These are phyloP conservation scores for Candida glaebosa DNA, from an alignment of 805 yeast species.

Conservation along the genomic window DNA sequence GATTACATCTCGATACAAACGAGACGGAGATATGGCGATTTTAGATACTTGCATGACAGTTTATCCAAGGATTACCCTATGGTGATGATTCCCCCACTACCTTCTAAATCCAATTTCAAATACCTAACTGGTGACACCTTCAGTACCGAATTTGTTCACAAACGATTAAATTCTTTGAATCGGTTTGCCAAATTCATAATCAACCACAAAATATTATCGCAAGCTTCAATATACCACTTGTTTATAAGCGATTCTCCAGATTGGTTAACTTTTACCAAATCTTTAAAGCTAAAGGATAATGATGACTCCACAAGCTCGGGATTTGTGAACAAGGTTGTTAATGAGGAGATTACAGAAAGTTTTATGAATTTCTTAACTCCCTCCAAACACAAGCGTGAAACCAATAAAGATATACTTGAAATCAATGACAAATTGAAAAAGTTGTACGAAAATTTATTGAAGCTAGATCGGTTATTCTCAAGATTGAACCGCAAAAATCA, in stretches of 20 bases:
- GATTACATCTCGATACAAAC: constrained; percentile 40
- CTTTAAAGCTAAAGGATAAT: constrained; percentile 38
- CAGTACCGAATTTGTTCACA: constrained; percentile 75
- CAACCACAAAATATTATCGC: constrained; percentile 67
- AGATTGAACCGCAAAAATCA: constrained; percentile 70
- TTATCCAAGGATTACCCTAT: constrained; percentile 79
- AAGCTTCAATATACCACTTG: constrained; percentile 65
- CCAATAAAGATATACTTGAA: constrained; percentile 56
- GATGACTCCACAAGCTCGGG: constrained; percentile 14
- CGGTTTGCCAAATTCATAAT: constrained; percentile 72
- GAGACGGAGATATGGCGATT: constrained; percentile 84
- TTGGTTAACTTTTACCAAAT: constrained; percentile 67
- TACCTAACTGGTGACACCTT: constrained; percentile 93
- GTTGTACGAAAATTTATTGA: constrained; percentile 75
- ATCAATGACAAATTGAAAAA: constrained; percentile 80
- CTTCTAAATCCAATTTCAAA: constrained; percentile 87
- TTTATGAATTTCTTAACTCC: constrained; percentile 92
- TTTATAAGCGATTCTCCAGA: constrained; percentile 68
- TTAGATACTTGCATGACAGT: constrained; percentile 72
- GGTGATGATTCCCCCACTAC: constrained; percentile 86
- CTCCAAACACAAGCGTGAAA: constrained; percentile 61
- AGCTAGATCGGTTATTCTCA: constrained; percentile 73
- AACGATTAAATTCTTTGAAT: constrained; percentile 76
- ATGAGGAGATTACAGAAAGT: constrained; percentile 82
- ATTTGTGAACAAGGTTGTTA: constrained; percentile 40